These are phyloP conservation scores for Penicillium sclerotigenum DNA, from an alignment of 2,329 filamentous ascomycete species.

Conservation along the genomic window DNA sequence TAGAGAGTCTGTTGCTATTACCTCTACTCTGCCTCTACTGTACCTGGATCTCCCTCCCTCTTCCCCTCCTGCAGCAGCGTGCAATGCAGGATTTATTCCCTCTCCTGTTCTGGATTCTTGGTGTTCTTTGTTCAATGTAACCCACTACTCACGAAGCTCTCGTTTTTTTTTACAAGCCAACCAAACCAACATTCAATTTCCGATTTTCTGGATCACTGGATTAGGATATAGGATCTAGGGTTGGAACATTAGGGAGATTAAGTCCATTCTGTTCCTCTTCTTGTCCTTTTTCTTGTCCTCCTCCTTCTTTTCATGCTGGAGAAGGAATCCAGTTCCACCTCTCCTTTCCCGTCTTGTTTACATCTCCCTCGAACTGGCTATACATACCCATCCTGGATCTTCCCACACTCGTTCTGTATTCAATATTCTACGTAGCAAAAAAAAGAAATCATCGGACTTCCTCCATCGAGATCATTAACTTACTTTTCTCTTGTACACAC, in stretches of 20 bases:
- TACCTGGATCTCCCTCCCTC: conserved; percentile 5
- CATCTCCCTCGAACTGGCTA: neutral
- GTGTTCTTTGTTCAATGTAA: conserved; percentile 11
- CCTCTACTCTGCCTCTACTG: conserved; percentile 3
- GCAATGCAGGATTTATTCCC: conserved; percentile 8
- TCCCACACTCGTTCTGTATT: conserved; percentile 1
- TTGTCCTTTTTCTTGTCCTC: neutral
- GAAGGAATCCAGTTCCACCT: neutral
- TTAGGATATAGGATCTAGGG: neutral
- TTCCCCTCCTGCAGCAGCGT: neutral
- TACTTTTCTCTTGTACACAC: neutral
- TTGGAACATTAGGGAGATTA: neutral
- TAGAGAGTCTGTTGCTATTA: conserved; percentile 48
- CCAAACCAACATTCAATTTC: neutral
- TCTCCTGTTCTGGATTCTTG: conserved; percentile 8
- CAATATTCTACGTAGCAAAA: neutral
- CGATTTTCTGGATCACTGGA: neutral
- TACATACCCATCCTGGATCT: neutral
- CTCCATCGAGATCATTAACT: neutral
- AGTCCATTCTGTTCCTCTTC: neutral
- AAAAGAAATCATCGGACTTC: neutral
- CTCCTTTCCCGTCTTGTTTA: neutral
- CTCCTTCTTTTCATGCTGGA: neutral
- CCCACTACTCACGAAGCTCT: conserved; percentile 9
- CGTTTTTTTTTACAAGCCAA: conserved; percentile 1